A percentile compares a stretch with the other conserved stretches of the same genome.
Conservation (phyloP, 495 filamentous ascomycete genomes). For the Lepidopterella palustris region DNA sequence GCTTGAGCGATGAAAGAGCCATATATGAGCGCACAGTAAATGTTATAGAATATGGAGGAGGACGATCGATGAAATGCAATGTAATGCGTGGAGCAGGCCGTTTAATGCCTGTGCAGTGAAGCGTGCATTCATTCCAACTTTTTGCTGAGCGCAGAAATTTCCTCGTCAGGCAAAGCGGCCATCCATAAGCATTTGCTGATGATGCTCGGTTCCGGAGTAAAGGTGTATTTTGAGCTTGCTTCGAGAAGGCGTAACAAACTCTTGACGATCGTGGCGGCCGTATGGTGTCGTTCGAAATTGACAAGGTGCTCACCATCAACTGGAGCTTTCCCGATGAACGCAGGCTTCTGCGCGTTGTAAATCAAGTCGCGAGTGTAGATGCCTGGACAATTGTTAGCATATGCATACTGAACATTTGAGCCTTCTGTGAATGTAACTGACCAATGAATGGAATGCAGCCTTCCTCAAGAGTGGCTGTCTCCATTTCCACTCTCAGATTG, state of each 20-base stretch:
- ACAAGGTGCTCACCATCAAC: slow-evolving; percentile 67
- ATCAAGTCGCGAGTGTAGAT: slow-evolving; percentile 95
- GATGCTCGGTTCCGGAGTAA: slow-evolving; percentile 77
- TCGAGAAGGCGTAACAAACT: slow-evolving; percentile 83
- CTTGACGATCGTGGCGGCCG: slow-evolving; percentile 87
- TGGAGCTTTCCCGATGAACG: slow-evolving; percentile 56
- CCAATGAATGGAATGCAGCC: slow-evolving; percentile 97
- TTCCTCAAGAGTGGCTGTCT: slow-evolving; percentile 62
- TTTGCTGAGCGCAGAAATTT: slow-evolving; percentile 50
- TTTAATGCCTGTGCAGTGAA: not conserved
- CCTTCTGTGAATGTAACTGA: slow-evolving; percentile 34
- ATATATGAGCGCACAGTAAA: too few species aligned
- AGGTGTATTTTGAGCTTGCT: slow-evolving; percentile 81
- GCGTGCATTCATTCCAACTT: slow-evolving; percentile 13
- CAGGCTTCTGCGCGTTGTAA: slow-evolving; percentile 86
- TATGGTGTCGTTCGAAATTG: slow-evolving; percentile 93
- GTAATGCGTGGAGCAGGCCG: not conserved
- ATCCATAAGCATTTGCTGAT: slow-evolving; percentile 95
- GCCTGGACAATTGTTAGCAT: slow-evolving; percentile 36
- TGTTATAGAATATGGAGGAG: too few species aligned
- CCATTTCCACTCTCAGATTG: slow-evolving; percentile 87
- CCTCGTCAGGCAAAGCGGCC: slow-evolving; percentile 75
- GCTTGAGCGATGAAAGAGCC: too few species aligned
- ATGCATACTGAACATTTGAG: not conserved
- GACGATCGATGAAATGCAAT: not conserved